Conservation (phyloP, 306 rosid genomes). For the Pterocarpus macrocarpus region DNA sequence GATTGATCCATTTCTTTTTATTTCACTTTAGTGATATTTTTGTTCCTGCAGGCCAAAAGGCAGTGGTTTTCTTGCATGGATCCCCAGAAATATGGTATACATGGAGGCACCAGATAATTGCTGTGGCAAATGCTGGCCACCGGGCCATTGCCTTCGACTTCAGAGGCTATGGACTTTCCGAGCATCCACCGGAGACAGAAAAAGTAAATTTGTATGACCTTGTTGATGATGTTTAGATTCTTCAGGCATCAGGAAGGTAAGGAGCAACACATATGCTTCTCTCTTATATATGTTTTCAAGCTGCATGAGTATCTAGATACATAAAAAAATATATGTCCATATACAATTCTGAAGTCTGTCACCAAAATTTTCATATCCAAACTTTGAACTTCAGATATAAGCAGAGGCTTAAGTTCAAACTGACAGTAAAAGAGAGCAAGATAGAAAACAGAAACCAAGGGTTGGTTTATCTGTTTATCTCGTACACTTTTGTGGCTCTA, state of each 20-base stretch:
- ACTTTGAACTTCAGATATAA: background rate
- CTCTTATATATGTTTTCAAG: background rate
- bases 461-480: background rate
- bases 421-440: background rate
- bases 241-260: slow-evolving; percentile 63
- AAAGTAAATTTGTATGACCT: slow-evolving; percentile 58
- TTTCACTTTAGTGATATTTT: background rate
- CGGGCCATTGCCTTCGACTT: slow-evolving; percentile 75
- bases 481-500: background rate
- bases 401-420: background rate
- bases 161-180: slow-evolving; percentile 85
- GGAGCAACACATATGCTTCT: background rate
- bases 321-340: background rate
- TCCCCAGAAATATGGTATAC: slow-evolving; percentile 88
- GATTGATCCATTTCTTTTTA: background rate
- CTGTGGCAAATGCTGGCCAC: slow-evolving; percentile 68
- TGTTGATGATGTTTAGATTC: slow-evolving; percentile 68
- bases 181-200: slow-evolving; percentile 64
- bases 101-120: slow-evolving; percentile 82
- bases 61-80: slow-evolving; percentile 79
- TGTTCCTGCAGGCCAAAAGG: slow-evolving; percentile 53
- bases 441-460: background rate
- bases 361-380: background rate
- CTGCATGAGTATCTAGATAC: background rate
- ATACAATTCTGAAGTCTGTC: background rate